These are phyloP conservation scores for Sarocladium strictum DNA, from an alignment of 2,329 filamentous ascomycete species.

Conservation along the genomic window DNA sequence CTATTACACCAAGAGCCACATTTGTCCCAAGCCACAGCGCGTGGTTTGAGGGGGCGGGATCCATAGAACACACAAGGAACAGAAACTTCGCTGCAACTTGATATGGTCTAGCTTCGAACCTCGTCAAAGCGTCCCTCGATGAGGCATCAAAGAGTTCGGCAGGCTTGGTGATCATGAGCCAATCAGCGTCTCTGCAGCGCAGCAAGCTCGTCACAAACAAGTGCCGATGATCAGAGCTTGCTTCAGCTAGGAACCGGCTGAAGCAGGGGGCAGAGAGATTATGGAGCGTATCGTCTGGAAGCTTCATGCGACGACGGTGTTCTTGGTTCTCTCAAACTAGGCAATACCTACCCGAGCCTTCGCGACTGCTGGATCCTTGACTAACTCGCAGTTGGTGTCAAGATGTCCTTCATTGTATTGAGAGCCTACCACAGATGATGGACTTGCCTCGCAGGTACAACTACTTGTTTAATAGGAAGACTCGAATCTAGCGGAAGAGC, in stretches of 20 bases:
- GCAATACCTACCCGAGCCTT: not conserved
- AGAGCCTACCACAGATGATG: too few species aligned
- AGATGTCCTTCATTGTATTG: too few species aligned
- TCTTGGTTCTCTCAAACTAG: not conserved
- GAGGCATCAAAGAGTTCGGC: not conserved
- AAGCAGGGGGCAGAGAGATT: not conserved
- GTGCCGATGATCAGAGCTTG: not conserved
- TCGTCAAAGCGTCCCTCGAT: slow-evolving; percentile 2
- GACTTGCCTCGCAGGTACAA: not conserved
- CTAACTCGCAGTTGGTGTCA: not conserved
- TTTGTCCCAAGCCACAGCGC: not conserved
- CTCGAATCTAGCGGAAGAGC: not conserved
- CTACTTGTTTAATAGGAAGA: too few species aligned
- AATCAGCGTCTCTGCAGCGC: not conserved
- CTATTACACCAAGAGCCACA: not conserved
- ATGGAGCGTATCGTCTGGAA: not conserved
- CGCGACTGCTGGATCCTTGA: not conserved
- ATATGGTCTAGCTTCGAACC: slow-evolving; percentile 6
- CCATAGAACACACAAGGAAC: not conserved
- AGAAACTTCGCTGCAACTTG: not conserved
- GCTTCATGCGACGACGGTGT: not conserved
- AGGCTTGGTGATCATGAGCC: not conserved
- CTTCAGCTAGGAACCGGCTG: not conserved
- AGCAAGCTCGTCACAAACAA: not conserved
- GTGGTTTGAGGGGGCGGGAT: too few species aligned